Base-by-base conservation (phyloP, 805 yeast species). In the Cyberlindnera mycetangii region DNA sequence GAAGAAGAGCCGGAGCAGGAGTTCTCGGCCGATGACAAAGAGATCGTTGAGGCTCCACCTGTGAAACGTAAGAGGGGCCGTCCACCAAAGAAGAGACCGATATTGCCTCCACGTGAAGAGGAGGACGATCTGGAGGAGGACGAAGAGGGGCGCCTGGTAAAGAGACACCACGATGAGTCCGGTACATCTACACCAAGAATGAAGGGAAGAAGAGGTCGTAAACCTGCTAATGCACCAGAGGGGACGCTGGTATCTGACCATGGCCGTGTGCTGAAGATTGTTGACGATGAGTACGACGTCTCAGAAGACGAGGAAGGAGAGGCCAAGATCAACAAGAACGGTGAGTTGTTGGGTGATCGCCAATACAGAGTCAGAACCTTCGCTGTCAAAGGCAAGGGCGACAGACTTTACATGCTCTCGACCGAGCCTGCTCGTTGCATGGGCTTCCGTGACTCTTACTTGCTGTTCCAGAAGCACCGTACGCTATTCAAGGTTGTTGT, bases 371-470 rank as follows among this genome's bases (percentile, higher is more conserved):
- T 83, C 44, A 76, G 83, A 48, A 76, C 85, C 0, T 86, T 86
- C 64, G 81, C 81, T 6, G 70, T 85, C 8, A 46, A 54, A 18
- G 68, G 66, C 15, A 68, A 79, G 44, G 97, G 96, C 8, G 78
- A 80, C 17, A 74, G 82, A 52, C 71, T 82, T 46, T 93, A 79
- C 64, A 90, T 92, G 96, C 77, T 93, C 38, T 83, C 96, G 2
- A 90, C 98, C 0, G 99, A 93, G 60, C 96, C 97, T 3, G 97
- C 99, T 1, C 77, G 98, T 54, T 81, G 92, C 58, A 89, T 92
- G 49, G 98, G 97, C 4, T 87, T 89, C 67, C 76, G 97, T 54
- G 97, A 92, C 61, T 87, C 96, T 2, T 89, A 92, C 58, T 70
- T 89, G 42, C 72, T 92, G 48, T 89, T 92, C 68, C 95, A 90